These are phyloP conservation scores for Cicer chorassanicum DNA, from an alignment of 306 rosid genomes.

Conservation along the genomic window DNA sequence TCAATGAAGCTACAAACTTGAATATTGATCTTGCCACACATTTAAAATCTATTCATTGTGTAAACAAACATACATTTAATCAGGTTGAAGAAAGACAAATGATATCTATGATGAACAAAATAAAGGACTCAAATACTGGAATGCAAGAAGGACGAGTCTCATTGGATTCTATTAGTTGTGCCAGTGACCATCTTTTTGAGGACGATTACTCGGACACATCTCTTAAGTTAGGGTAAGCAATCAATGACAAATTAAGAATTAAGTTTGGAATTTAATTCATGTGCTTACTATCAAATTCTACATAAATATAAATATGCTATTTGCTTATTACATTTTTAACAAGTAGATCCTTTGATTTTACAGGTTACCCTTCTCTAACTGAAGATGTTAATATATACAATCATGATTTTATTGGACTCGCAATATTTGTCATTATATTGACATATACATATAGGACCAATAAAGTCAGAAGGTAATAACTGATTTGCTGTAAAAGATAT, in stretches of 20 bases:
- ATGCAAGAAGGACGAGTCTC: slow-evolving; percentile 40
- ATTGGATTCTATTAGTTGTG: slow-evolving; percentile 46
- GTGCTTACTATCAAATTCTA: background rate
- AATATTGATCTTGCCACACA: too few species aligned
- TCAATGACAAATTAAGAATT: too few species aligned
- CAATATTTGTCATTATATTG: background rate
- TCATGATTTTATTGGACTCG: slow-evolving; percentile 7
- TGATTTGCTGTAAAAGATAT: background rate
- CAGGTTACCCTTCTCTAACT: slow-evolving; percentile 47
- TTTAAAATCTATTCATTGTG: too few species aligned
- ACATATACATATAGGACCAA: background rate
- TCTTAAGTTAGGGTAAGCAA: slow-evolving; percentile 54
- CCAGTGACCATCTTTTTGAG: slow-evolving; percentile 42
- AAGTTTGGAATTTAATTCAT: too few species aligned
- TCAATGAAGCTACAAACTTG: too few species aligned
- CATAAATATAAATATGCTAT: background rate
- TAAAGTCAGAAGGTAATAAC: background rate
- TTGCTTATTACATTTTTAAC: background rate
- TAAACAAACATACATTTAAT: background rate
- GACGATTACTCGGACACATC: slow-evolving; percentile 43
- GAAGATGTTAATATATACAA: background rate
- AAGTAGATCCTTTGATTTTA: background rate
- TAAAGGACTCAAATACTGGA: slow-evolving; percentile 21
- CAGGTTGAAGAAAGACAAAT: background rate
- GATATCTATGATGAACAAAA: slow-evolving; percentile 29